phyloP scores from a whole-genome alignment of 2,329 filamentous ascomycete genomes.

The Pseudocercospora musae region DNA sequence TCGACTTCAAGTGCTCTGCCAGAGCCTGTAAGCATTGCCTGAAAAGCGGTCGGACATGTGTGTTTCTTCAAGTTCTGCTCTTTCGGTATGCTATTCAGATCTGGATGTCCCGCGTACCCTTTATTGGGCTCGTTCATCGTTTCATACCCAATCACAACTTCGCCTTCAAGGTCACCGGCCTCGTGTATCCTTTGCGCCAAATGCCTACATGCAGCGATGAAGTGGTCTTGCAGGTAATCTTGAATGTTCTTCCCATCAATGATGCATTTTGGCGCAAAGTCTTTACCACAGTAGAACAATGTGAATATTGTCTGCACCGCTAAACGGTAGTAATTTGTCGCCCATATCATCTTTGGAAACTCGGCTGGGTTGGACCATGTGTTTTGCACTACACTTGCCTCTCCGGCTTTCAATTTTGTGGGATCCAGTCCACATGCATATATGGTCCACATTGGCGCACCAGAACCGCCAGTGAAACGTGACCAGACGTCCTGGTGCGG shows the following conservation, averaged over 20 bases:
- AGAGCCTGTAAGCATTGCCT: slow-evolving; percentile 86
- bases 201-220: slow-evolving; percentile 73
- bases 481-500: slow-evolving; percentile 99
- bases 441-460: slow-evolving; percentile 95
- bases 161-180: slow-evolving; percentile 80
- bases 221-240: slow-evolving; percentile 88
- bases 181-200: slow-evolving; percentile 82
- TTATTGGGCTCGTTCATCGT: slow-evolving; percentile 93
- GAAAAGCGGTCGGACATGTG: slow-evolving; percentile 90
- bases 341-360: slow-evolving; percentile 99
- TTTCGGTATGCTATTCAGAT: slow-evolving; percentile 75
- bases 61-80: slow-evolving; percentile 92
- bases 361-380: slow-evolving; percentile 79
- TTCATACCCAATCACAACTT: slow-evolving; percentile 92
- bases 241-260: slow-evolving; percentile 95
- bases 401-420: slow-evolving; percentile 75
- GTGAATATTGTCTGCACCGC: slow-evolving; percentile 90
- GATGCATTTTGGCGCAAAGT: slow-evolving; percentile 93
- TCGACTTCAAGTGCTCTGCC: slow-evolving; percentile 86
- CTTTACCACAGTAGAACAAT: slow-evolving; percentile 83
- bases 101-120: slow-evolving; percentile 77
- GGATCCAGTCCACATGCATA: slow-evolving; percentile 93
- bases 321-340: slow-evolving; percentile 89
- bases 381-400: slow-evolving; percentile 93
- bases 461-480: slow-evolving; percentile 86